Evolutionary conservation across 768 basidiomycete genomes (phyloP), one percentile per base, ranked within the genome.

Genomic region (Lactarius psammicola): DNA sequence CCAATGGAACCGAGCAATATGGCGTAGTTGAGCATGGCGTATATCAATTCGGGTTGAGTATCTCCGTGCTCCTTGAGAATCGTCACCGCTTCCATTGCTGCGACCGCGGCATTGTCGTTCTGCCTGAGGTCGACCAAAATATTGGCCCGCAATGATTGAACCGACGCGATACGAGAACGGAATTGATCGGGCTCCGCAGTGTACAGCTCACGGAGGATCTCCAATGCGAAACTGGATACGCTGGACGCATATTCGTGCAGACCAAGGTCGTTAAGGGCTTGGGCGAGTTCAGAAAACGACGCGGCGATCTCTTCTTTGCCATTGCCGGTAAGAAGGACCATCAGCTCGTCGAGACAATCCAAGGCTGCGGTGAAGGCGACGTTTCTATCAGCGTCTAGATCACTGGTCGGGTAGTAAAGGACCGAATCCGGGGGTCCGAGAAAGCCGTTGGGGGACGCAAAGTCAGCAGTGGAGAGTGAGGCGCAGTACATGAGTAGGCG

Each of bases 181-280:
- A 2, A 36, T 8, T 20, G 30, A 33, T 59, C 20, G 10, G 51
- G 51, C 8, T 38, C 23, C 8, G 18, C 20, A 2, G 30, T 28
- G 38, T 34, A 44, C 23, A 17, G 26, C 1, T 20, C 33, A 9
- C 61, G 30, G 33, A 44, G 5, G 7, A 30, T 3, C 23, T 62
- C 57, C 40, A 59, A 38, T 20, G 51, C 66, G 31, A 54, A 55
- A 1, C 42, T 51, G n/a, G 56, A 66, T 13, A 34, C 56, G 20
- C 33, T 40, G 30, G 59, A 59, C 4, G 65, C 61, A 15, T 58
- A 54, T 11, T 58, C 40, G 15, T 33, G 49, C 3, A 63, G 33
- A 23, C 65, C 65, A 23, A 66, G 20, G 40, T 66, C 60, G 20
- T 20, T 66, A 40, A 62, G 40, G 20, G 65, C 60, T 36, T 66